Percentiles rank a stretch among this genome's conserved stretches.
Conservation (phyloP, 805 yeast genomes). For the Helenozyma rhizophorensis region DNA sequence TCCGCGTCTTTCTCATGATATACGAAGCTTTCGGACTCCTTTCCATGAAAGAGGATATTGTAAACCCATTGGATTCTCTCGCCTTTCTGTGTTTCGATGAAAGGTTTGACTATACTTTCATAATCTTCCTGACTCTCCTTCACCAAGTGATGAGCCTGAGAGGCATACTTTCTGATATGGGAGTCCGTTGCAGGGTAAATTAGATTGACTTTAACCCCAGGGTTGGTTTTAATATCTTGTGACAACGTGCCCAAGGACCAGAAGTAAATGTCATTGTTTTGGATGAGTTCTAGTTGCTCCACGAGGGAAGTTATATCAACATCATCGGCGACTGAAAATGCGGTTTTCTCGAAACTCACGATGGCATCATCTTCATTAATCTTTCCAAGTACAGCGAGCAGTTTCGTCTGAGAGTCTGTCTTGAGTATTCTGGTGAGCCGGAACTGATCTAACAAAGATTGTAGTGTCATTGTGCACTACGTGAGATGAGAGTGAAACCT, state of each 20-base stretch:
- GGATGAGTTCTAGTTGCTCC: slow-evolving; percentile 31
- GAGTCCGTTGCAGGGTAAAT: slow-evolving; percentile 87
- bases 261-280: slow-evolving; percentile 76
- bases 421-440: slow-evolving; percentile 36
- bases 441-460: too few relatives aligned
- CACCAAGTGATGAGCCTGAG: slow-evolving; percentile 56
- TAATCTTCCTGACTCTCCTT: slow-evolving; percentile 82
- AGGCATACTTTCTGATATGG: slow-evolving; percentile 74
- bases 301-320: slow-evolving; percentile 8
- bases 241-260: slow-evolving; percentile 65
- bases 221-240: slow-evolving; percentile 43
- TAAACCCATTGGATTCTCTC: slow-evolving; percentile 84
- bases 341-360: slow-evolving; percentile 67
- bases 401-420: slow-evolving; percentile 64
- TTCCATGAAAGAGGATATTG: slow-evolving; percentile 75
- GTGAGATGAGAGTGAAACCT: too few relatives aligned
- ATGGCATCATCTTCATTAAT: slow-evolving; percentile 64
- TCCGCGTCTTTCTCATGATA: slow-evolving; percentile 53
- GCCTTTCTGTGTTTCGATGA: slow-evolving; percentile 70
- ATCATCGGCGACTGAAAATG: slow-evolving; percentile 31
- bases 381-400: slow-evolving; percentile 61
- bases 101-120: slow-evolving; percentile 58
- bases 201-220: slow-evolving; percentile 68
- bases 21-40: slow-evolving; percentile 79
- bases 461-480: too few relatives aligned